Conservation (phyloP, 208 protist species). For the Crithidia acanthocephali region DNA sequence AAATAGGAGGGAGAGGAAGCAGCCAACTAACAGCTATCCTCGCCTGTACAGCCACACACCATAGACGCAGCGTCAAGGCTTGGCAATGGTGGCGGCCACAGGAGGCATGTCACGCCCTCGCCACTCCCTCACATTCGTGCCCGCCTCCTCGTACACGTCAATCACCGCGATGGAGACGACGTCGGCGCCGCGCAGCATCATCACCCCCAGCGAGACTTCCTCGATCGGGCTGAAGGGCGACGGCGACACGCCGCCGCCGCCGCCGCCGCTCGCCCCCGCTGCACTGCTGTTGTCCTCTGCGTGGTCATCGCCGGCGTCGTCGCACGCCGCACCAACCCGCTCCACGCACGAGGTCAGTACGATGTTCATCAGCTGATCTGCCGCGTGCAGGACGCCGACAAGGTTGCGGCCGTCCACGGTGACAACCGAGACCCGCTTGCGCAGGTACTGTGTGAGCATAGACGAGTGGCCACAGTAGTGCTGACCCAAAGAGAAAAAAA, state of each 20-base stretch:
- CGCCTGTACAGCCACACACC: not conserved
- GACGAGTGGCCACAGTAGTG: not conserved
- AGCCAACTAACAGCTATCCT: not conserved
- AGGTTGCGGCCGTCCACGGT: slow-evolving; percentile 81
- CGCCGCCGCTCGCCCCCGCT: not conserved
- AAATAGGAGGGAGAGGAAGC: too few relatives aligned
- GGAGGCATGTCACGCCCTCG: slow-evolving; percentile 68
- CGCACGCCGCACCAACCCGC: slow-evolving; percentile 54
- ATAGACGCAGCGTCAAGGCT: not conserved
- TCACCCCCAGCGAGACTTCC: slow-evolving; percentile 60
- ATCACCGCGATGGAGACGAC: slow-evolving; percentile 71
- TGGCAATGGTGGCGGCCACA: slow-evolving; percentile 18
- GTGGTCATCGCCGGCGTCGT: slow-evolving; percentile 26
- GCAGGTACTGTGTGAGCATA: slow-evolving; percentile 74
- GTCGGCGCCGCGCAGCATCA: slow-evolving; percentile 78
- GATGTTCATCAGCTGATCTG: slow-evolving; percentile 86
- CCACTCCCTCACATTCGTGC: slow-evolving; percentile 45
- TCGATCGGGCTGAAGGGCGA: slow-evolving; percentile 32
- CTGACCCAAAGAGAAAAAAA: not conserved
- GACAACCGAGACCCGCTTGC: slow-evolving; percentile 80
- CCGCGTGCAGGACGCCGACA: slow-evolving; percentile 76
- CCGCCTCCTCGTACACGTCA: slow-evolving; percentile 82
- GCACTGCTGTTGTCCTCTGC: slow-evolving; percentile 12
- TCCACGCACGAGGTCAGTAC: slow-evolving; percentile 75
- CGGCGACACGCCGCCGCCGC: not conserved